Evolutionary conservation across 2,329 filamentous ascomycete species (phyloP).

Genomic region (Penicillium hesseltinei): DNA sequence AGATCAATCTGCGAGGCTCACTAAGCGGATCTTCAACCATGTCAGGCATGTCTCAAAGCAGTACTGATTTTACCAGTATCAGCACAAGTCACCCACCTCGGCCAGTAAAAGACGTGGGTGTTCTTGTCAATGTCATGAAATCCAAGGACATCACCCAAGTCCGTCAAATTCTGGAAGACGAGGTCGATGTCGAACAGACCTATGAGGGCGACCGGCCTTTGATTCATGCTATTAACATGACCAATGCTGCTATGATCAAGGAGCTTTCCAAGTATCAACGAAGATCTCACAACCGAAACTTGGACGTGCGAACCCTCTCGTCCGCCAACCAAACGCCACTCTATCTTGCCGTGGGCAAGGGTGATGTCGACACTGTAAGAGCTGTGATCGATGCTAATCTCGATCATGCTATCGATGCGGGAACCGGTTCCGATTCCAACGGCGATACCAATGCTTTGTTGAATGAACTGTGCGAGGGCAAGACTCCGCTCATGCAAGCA

Average conservation of each 20-base stretch:
- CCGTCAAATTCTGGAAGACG: not conserved
- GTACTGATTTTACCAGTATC: not conserved
- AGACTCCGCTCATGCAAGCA: conserved; percentile 3
- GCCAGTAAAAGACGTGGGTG: not conserved
- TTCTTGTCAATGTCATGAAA: not conserved
- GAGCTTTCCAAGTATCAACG: not conserved
- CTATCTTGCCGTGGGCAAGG: not conserved
- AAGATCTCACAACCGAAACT: not conserved
- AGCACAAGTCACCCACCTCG: too few relatives aligned
- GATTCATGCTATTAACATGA: not conserved
- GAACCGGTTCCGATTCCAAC: not conserved
- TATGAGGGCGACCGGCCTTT: not conserved
- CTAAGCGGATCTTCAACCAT: not conserved
- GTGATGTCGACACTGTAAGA: not conserved
- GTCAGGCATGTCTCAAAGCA: not conserved
- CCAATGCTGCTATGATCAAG: not conserved
- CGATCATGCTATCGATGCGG: not conserved
- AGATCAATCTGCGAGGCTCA: not conserved
- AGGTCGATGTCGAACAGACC: not conserved
- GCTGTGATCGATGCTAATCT: not conserved
- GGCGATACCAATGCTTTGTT: not conserved
- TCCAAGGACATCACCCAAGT: not conserved
- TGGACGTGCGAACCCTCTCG: conserved; percentile 1
- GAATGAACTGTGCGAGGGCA: not conserved
- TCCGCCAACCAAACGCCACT: not conserved